A percentile compares a stretch with the other conserved stretches of the same genome.
Conservation (phyloP, 352 stramenopile genomes). For the Globisporangium uncinulatum region DNA sequence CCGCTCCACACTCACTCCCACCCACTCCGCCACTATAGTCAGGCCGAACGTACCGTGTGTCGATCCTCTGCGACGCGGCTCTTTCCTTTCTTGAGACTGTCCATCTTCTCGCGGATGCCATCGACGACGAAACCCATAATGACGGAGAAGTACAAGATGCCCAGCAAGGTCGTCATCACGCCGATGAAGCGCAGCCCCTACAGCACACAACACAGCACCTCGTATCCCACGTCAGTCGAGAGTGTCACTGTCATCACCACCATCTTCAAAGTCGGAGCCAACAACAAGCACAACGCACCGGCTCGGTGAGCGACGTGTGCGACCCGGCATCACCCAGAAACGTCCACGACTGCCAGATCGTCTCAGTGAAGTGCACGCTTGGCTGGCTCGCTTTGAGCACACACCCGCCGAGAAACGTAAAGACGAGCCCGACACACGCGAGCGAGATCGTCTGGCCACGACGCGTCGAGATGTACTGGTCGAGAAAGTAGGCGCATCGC, state of each 20-base stretch:
- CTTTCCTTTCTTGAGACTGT: slow-evolving; percentile 86
- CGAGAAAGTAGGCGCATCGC: slow-evolving; percentile 43
- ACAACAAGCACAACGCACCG: slow-evolving; percentile 12
- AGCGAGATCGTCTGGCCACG: slow-evolving; percentile 47
- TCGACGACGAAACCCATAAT: slow-evolving; percentile 90
- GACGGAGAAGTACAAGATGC: slow-evolving; percentile 85
- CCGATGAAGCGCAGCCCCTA: slow-evolving; percentile 53
- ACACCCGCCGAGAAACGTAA: slow-evolving; percentile 37
- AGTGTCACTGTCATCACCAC: neutral
- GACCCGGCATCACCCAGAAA: slow-evolving; percentile 47
- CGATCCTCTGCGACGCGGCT: slow-evolving; percentile 71
- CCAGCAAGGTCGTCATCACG: slow-evolving; percentile 49
- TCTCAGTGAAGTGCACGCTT: slow-evolving; percentile 26
- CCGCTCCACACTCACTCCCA: neutral
- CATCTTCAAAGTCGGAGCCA: neutral
- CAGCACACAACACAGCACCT: neutral
- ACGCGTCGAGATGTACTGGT: slow-evolving; percentile 63
- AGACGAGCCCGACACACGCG: slow-evolving; percentile 28
- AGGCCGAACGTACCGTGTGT: slow-evolving; percentile 50
- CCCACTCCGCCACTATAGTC: neutral
- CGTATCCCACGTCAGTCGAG: too few species aligned
- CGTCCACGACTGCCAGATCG: slow-evolving; percentile 59
- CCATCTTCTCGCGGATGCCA: slow-evolving; percentile 82
- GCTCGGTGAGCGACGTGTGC: slow-evolving; percentile 31
- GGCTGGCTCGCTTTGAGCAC: slow-evolving; percentile 35